Base-by-base conservation (phyloP, 257 asterid species). In the Gentiana macrophylla region DNA sequence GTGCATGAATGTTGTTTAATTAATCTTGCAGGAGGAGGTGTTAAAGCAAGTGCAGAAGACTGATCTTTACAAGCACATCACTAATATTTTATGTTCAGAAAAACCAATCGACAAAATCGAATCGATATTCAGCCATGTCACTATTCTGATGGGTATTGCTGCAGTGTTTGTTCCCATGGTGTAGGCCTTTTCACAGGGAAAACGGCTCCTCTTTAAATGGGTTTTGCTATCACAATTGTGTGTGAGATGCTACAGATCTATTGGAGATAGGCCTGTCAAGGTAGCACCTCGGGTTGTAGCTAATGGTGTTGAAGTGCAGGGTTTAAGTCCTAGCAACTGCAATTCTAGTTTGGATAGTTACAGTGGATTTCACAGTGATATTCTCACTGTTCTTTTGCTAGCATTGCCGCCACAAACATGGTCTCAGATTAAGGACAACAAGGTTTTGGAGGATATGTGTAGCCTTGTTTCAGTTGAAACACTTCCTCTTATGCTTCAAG, bases 331-430 rank as follows among this genome's bases (percentile, higher is more conserved):
- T 61, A 61, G 62, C 67, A 61, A 75, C 76, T 70, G 85, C 79
- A 62, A 46, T 58, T 61, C 61, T 4, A 77, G 72, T 55, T 55
- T 74, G 9, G 80, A 81, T 59, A 66, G 74, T 62, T 60, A 58
- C 74, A 35, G 72, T 33, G 70, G 67, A 44, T 64, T 76, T 77
- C 95, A 74, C 67, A 84, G 69, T 54, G 94, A 91, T 65, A 74
- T 91, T 62, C 65, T 91, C 73, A 91, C 98, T 0, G 84, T 86
- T 47, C 89, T 91, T 55, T 73, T 91, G 62, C 70, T 91, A 53
- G 95, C 98, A 15, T 72, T 91, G 81, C 96, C 98, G 54, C 87
- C 84, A 0, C 69, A 79, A 67, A 87, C 98, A 60, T 91, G 98
- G 98, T 72, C 75, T 1, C 80, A 79, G 53, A 79, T 91, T 52